Percentiles rank a stretch among this genome's conserved stretches.
Evolutionary conservation across 768 basidiomycete genomes (phyloP).

Genomic region (Suillus subluteus): DNA sequence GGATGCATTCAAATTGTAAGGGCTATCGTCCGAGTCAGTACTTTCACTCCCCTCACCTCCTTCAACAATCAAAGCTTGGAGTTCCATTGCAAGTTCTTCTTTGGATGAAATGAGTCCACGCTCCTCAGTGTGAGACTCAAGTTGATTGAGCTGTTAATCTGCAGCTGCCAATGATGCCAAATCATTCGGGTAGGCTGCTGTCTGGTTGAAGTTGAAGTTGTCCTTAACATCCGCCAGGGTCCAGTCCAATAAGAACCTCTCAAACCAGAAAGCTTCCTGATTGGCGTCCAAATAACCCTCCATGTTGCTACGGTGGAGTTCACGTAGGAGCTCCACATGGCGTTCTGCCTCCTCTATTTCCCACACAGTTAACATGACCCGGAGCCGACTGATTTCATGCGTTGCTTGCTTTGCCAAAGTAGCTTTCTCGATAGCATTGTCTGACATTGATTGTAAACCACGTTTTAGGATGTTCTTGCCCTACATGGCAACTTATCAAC

Average conservation of each 20-base stretch:
- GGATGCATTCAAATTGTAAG: too few relatives aligned
- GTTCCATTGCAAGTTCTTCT: too few relatives aligned
- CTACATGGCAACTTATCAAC: background rate
- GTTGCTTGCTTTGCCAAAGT: constrained; percentile 12
- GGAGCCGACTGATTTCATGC: constrained; percentile 4
- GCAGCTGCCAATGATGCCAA: background rate
- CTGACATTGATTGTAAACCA: background rate
- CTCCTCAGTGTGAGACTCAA: background rate
- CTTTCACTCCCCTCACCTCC: too few relatives aligned
- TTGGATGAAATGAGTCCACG: too few relatives aligned
- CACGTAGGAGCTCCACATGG: background rate
- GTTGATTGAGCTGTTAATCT: constrained; percentile 1
- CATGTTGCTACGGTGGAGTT: background rate
- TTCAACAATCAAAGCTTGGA: too few relatives aligned
- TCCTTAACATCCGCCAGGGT: background rate
- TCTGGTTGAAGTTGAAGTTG: background rate
- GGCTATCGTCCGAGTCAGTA: too few relatives aligned
- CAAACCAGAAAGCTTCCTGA: too few relatives aligned
- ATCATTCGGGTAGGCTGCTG: background rate
- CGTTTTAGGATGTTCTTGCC: background rate
- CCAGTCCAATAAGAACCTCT: background rate
- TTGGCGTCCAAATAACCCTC: background rate
- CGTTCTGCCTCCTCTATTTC: constrained; percentile 15
- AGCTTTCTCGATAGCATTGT: background rate
- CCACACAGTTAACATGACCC: constrained; percentile 12